Evolutionary conservation across 345 rosid species (phyloP).

Genomic region (Boechera retrofracta): DNA sequence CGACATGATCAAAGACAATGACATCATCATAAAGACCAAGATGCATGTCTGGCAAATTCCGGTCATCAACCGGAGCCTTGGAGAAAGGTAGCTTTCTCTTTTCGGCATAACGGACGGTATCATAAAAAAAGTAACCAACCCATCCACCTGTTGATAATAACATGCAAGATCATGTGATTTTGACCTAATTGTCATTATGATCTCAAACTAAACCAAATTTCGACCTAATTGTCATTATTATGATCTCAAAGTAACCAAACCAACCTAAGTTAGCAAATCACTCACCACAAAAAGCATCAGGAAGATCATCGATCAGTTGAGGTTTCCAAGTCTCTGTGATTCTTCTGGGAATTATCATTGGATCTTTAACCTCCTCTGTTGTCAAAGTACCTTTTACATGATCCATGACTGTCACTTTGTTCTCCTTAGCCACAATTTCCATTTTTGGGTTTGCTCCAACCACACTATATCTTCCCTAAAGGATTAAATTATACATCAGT

Average conservation of each 20-base stretch:
- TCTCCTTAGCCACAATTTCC: conserved; percentile 84
- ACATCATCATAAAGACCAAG: conserved; percentile 77
- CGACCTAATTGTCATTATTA: not conserved
- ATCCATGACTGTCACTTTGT: conserved; percentile 73
- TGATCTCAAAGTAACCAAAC: not conserved
- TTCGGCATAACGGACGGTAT: conserved; percentile 59
- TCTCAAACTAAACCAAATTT: not conserved
- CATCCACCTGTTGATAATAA: conserved; percentile 58
- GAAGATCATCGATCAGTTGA: conserved; percentile 76
- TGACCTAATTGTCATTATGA: not conserved
- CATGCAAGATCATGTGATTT: not conserved
- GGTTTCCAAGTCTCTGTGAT: conserved; percentile 77
- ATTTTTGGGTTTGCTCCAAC: conserved; percentile 85
- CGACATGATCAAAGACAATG: conserved; percentile 79
- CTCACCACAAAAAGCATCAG: conserved; percentile 83
- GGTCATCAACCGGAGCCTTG: conserved; percentile 59
- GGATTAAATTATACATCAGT: not conserved
- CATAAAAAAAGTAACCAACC: conserved; percentile 71
- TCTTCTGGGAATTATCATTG: conserved; percentile 73
- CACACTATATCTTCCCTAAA: conserved; percentile 80
- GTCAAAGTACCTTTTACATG: conserved; percentile 56
- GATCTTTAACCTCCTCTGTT: conserved; percentile 81
- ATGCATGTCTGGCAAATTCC: conserved; percentile 76
- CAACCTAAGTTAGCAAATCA: not conserved
- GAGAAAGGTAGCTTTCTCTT: conserved; percentile 55